Evolutionary conservation across 331 rosid genomes (phyloP), one percentile per base, ranked within the genome.

Genomic region (Acacia pycnantha): DNA sequence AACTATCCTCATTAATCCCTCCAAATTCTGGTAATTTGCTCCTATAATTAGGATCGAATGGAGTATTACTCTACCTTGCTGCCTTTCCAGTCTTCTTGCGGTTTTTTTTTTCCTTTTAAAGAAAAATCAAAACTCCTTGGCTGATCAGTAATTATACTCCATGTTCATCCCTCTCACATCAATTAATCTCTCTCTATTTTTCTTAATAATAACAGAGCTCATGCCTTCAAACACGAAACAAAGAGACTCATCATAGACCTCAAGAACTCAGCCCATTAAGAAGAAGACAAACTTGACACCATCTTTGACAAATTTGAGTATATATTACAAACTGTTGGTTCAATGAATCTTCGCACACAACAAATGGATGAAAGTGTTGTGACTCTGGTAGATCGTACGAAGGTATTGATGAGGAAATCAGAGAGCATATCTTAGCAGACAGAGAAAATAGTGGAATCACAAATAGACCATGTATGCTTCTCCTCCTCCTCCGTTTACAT

Each of bases 211-310:
- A 41, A 47, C 76, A 94, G 92, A 88, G 90, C 90, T 70, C 88
- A 83, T 37, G 85, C 91, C 73, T 95, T 95, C 81, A 90, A 88
- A 74, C 87, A 76, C 51, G 91, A 93, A 75, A 90, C 92, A 0
- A 93, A 94, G 88, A 95, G 92, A 85, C 84, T 95, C 51, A 94
- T 90, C 82, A 93, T 89, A 65, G 97, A 95, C 27, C 82, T 94
- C 46, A 93, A 86, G 82, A 81, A 61, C 53, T 91, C 94, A 2
- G 87, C 98, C 1, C 85, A 86, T 8, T 84, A 89, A 73, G 97
- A 86, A 24, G 94, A 93, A 85, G 90, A 75, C 73, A 93, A 88
- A 75, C 78, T 95, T 71, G 94, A 87, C 53, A 78, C 51, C 40
- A 90, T 95, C 9, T 91, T 88, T 73, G 90, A 86, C 81, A 91